Conservation (phyloP, 805 yeast species). For the Torulaspora indica region DNA sequence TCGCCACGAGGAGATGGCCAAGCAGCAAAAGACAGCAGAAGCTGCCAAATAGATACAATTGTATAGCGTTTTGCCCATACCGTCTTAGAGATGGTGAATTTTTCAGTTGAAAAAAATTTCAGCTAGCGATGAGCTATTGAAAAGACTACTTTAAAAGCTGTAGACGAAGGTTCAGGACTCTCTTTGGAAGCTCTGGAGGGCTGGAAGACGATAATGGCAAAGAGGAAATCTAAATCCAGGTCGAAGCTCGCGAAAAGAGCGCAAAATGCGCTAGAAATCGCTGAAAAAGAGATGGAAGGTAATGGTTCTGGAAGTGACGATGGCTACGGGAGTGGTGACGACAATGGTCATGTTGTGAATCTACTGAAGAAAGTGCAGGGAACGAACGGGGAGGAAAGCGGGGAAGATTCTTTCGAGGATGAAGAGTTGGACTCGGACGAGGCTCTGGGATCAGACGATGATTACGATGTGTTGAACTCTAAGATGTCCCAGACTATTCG, state of each 20-base stretch:
- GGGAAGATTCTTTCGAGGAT: slow-evolving; percentile 44
- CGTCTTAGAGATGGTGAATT: not conserved
- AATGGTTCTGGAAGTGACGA: slow-evolving; percentile 34
- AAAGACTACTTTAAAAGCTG: slow-evolving; percentile 1
- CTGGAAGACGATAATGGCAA: slow-evolving; percentile 32
- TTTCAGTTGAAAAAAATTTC: slow-evolving; percentile 4
- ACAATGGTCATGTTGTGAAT: slow-evolving; percentile 39
- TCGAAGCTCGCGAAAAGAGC: slow-evolving; percentile 37
- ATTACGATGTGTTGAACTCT: slow-evolving; percentile 56
- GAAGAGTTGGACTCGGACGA: slow-evolving; percentile 82
- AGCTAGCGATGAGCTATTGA: slow-evolving; percentile 11
- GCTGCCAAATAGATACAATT: not conserved
- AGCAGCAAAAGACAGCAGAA: slow-evolving; percentile 3
- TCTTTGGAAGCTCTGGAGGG: slow-evolving; percentile 25
- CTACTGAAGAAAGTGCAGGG: slow-evolving; percentile 31
- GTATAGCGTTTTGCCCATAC: not conserved
- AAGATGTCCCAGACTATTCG: slow-evolving; percentile 66
- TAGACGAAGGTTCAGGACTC: slow-evolving; percentile 7
- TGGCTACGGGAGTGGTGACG: slow-evolving; percentile 22
- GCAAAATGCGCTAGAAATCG: slow-evolving; percentile 49
- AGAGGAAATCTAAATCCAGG: slow-evolving; percentile 29
- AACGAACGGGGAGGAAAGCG: slow-evolving; percentile 28
- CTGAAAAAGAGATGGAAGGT: slow-evolving; percentile 39
- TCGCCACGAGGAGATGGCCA: slow-evolving; percentile 33
- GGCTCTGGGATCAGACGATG: slow-evolving; percentile 80